Conservation (phyloP, 768 basidiomycete genomes). For the Russula foetens region DNA sequence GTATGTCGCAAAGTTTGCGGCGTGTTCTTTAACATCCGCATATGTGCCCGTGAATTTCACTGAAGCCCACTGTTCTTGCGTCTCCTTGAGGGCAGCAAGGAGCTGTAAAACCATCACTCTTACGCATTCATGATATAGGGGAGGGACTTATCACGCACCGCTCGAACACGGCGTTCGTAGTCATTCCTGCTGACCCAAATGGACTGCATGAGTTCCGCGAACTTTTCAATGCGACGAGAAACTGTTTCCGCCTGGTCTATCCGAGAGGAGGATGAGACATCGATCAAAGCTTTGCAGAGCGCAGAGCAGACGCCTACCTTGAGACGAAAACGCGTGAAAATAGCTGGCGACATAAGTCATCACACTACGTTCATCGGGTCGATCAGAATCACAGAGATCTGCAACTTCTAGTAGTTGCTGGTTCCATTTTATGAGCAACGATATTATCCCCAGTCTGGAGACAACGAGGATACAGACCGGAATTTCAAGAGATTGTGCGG, state of each 20-base stretch:
- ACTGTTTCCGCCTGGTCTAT: conserved; percentile 93
- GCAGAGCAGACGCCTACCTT: conserved; percentile 50
- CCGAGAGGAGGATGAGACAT: not conserved
- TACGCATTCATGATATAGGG: not conserved
- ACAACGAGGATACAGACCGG: conserved; percentile 45
- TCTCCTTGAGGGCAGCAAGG: conserved; percentile 55
- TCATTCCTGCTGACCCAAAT: conserved; percentile 85
- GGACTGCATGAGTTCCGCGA: conserved; percentile 91
- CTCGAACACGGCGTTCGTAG: conserved; percentile 79
- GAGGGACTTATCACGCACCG: conserved; percentile 35
- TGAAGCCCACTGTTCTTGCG: conserved; percentile 63
- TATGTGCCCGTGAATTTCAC: conserved; percentile 68
- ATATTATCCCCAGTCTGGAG: not conserved
- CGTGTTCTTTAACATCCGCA: conserved; percentile 69
- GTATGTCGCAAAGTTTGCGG: conserved; percentile 64
- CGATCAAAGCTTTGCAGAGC: not conserved
- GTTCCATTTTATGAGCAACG: conserved; percentile 5
- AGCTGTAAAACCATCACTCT: conserved; percentile 34
- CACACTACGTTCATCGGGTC: conserved; percentile 91
- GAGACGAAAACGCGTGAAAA: conserved; percentile 96
- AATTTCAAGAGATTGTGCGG: conserved; percentile 82
- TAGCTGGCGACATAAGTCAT: conserved; percentile 98
- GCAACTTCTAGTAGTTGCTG: conserved; percentile 95
- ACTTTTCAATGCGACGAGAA: conserved; percentile 88
- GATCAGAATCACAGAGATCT: conserved; percentile 81